Evolutionary conservation across 2,329 filamentous ascomycete genomes (phyloP), one percentile per base, ranked within the genome.

Genomic region (Thielaviopsis punctulata): DNA sequence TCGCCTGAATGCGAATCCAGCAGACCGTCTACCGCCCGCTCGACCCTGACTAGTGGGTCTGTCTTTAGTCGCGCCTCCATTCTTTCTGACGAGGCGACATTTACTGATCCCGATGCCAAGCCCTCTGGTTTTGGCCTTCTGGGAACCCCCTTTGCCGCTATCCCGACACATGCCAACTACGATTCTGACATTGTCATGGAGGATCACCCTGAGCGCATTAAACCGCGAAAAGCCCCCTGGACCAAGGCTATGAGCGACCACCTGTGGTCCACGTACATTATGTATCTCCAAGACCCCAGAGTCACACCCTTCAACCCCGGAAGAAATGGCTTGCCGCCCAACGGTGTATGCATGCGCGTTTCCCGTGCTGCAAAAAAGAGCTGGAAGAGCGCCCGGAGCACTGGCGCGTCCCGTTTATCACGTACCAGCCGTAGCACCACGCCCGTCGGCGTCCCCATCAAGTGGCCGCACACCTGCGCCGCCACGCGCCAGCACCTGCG

Each of bases 231-330:
- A 60, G 74, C 75, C 1, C 72, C 71, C 0, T 83, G 80, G 80
- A 81, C 78, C 4, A 75, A 73, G 56, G 71, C 76, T 18, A 82
- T 83, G 77, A 78, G 70, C 64, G 68, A 74, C 12, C 80, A 84
- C 58, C 64, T 84, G 9, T 84, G 80, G 80, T 71, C 75, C 4
- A 80, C 76, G 1, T 84, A 82, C 60, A 66, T 75, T 54, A 66
- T 79, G 50, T 84, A 83, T 58, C 66, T 83, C 41, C 76, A 80
- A 60, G 80, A 84, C 58, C 79, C 80, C 45, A 78, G 76, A 48
- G 77, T 82, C 2, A 84, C 80, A 1, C 80, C 80, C 0, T 77
- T 84, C 56, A 73, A 76, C 49, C 70, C 80, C 52, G 74, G 77
- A 55, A 79, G 78, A 59, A 79, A 76, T 59, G 73, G 74, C 53